Percentiles rank a stretch among this genome's conserved stretches.
phyloP scores from a whole-genome alignment of 306 rosid genomes.

The Vachellia collinsii region DNA sequence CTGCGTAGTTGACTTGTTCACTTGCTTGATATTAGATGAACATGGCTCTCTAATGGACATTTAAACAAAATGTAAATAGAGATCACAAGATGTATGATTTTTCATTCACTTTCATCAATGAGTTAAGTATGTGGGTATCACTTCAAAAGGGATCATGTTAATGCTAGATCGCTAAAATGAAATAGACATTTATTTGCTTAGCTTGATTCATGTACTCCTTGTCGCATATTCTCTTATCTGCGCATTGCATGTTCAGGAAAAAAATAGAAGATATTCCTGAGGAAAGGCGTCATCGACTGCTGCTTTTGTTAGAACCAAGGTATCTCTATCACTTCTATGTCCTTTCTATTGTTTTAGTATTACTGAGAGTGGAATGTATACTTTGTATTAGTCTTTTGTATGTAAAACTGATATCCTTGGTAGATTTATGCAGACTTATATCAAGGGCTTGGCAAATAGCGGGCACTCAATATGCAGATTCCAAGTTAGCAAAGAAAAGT shows the following conservation, averaged over 20 bases:
- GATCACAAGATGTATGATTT: neutral
- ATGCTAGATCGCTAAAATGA: constrained; percentile 13
- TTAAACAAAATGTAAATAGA: neutral
- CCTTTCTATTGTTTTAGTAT: constrained; percentile 27
- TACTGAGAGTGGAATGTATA: constrained; percentile 2
- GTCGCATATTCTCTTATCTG: neutral
- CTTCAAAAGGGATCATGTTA: constrained; percentile 19
- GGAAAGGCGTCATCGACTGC: constrained; percentile 77
- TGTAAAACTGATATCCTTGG: constrained; percentile 39
- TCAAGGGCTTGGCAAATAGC: constrained; percentile 91
- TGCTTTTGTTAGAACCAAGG: constrained; percentile 71
- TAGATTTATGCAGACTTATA: constrained; percentile 59
- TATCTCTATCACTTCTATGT: constrained; percentile 28
- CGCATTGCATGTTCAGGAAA: constrained; percentile 59
- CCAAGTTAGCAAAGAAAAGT: constrained; percentile 65
- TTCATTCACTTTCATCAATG: neutral
- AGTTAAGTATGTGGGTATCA: neutral
- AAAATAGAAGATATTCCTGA: constrained; percentile 82
- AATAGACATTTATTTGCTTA: neutral
- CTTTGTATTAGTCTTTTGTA: constrained; percentile 19
- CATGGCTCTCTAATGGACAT: neutral
- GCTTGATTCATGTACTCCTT: constrained; percentile 1
- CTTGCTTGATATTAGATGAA: neutral
- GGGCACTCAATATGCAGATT: constrained; percentile 73
- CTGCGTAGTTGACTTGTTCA: neutral